Conservation (phyloP, 192 early-diverging fungal species). For the Gigaspora rosea region DNA sequence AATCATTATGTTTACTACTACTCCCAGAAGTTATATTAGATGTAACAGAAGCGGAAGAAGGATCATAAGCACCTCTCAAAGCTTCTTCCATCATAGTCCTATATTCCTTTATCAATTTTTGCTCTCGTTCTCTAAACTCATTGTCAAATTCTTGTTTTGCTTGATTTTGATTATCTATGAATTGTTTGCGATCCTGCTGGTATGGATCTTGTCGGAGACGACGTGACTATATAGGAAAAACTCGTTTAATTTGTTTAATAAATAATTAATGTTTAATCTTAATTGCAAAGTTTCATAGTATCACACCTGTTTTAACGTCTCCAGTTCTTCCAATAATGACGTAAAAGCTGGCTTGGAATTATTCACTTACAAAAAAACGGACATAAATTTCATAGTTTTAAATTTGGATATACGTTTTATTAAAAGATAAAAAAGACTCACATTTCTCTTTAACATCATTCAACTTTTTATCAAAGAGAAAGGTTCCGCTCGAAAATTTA, state of each 20-base stretch:
- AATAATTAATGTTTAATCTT: not conserved
- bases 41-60: too few relatives aligned
- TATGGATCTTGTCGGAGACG: too few relatives aligned
- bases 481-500: not conserved
- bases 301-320: slow-evolving; percentile 1
- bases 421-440: not conserved
- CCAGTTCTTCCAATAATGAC: not conserved
- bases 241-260: not conserved
- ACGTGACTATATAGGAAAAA: not conserved
- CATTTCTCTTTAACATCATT: slow-evolving; percentile 6
- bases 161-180: too few relatives aligned
- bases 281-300: not conserved
- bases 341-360: not conserved
- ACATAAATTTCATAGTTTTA: not conserved
- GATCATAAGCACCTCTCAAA: too few relatives aligned
- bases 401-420: not conserved
- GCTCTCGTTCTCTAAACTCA: too few relatives aligned
- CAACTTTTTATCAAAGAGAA: slow-evolving; percentile 6
- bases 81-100: too few relatives aligned
- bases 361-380: slow-evolving; percentile 2
- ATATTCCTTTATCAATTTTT: too few relatives aligned
- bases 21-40: not conserved
- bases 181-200: too few relatives aligned
- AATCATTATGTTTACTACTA: too few relatives aligned
- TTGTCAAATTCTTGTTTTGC: too few relatives aligned